phyloP scores from a whole-genome alignment of 805 yeast genomes.

The Candida sphagnicola region DNA sequence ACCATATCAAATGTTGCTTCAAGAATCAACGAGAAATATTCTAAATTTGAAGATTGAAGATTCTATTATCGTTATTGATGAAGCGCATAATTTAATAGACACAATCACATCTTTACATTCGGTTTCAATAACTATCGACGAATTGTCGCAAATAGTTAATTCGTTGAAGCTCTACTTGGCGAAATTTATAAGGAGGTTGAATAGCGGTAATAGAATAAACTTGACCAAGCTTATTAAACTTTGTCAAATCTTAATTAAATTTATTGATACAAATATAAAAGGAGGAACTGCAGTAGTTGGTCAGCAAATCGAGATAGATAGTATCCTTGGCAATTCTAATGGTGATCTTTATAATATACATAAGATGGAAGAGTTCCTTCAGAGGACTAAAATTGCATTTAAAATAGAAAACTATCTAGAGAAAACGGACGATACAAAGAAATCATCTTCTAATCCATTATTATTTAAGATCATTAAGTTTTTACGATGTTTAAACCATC shows the following conservation, averaged over 20 bases:
- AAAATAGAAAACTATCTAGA: slow-evolving; percentile 74
- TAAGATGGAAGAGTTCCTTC: slow-evolving; percentile 60
- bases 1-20: slow-evolving; percentile 79
- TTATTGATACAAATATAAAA: slow-evolving; percentile 33
- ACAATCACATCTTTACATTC: slow-evolving; percentile 71
- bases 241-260: slow-evolving; percentile 47
- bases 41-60: slow-evolving; percentile 56
- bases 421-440: slow-evolving; percentile 6
- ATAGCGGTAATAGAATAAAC: slow-evolving; percentile 67
- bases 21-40: slow-evolving; percentile 54
- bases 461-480: slow-evolving; percentile 66
- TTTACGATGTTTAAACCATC: slow-evolving; percentile 61
- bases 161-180: slow-evolving; percentile 53
- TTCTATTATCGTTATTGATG: slow-evolving; percentile 79
- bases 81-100: slow-evolving; percentile 86
- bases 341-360: slow-evolving; percentile 71
- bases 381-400: slow-evolving; percentile 71
- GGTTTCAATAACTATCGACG: slow-evolving; percentile 46
- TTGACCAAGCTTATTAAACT: slow-evolving; percentile 60
- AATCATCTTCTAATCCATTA: slow-evolving; percentile 43
- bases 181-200: slow-evolving; percentile 62
- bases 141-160: slow-evolving; percentile 40
- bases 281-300: slow-evolving; percentile 42
- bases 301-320: slow-evolving; percentile 43
- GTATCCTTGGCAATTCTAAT: slow-evolving; percentile 55